Evolutionary conservation across 163 green algal genomes (phyloP).

Genomic region (Scenedesmus sp.): DNA sequence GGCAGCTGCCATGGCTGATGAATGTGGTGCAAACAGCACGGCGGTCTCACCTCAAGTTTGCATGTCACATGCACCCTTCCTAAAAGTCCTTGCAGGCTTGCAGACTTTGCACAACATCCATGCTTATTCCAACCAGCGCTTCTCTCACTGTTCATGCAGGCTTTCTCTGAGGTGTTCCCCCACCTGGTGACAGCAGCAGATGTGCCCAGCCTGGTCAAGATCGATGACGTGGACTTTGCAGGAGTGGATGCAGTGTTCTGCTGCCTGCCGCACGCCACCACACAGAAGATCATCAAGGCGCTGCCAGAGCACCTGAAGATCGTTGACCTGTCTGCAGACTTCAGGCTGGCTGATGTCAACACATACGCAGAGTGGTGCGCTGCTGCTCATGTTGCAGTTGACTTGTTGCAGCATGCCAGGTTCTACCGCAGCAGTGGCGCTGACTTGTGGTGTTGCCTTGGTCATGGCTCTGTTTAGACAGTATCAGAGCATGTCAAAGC

Average conservation of each 20-base stretch:
- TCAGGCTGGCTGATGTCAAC: slow-evolving; percentile 88
- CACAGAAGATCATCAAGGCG: slow-evolving; percentile 88
- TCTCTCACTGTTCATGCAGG: slow-evolving; percentile 50
- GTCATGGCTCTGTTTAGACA: neutral
- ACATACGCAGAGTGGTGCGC: slow-evolving; percentile 93
- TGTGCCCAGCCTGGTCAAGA: slow-evolving; percentile 90
- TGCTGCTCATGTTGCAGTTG: neutral
- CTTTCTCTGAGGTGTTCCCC: slow-evolving; percentile 94
- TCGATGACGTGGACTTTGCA: slow-evolving; percentile 93
- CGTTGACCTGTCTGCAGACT: slow-evolving; percentile 97
- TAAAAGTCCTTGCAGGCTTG: neutral
- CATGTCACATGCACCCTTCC: neutral
- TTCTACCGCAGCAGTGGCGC: neutral
- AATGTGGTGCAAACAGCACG: neutral
- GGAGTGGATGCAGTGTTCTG: slow-evolving; percentile 96
- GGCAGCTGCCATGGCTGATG: too few species aligned
- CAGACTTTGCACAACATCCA: neutral
- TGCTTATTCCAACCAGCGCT: too few species aligned
- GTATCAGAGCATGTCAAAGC: neutral
- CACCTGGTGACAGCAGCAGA: slow-evolving; percentile 84
- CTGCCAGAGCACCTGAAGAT: slow-evolving; percentile 92
- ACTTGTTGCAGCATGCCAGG: neutral
- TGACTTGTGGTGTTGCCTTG: neutral
- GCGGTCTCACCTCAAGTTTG: neutral
- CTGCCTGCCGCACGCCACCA: slow-evolving; percentile 97